Conservation (phyloP, 441 rosid genomes). For the Pelargonium myrrhifolium region DNA sequence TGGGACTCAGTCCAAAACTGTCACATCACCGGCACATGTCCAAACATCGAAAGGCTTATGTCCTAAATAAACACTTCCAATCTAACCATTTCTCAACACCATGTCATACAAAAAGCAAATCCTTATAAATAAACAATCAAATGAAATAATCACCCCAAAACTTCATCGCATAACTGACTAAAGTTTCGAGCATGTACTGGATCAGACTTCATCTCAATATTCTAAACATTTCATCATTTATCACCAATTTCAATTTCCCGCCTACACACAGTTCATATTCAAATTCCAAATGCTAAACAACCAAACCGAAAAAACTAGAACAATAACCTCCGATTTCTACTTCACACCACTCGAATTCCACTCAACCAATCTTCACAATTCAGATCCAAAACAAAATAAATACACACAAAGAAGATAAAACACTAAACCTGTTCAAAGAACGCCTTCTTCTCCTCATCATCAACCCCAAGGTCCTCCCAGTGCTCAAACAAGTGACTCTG, state of each 20-base stretch:
- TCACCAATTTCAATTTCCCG: background rate
- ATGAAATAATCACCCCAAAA: no score
- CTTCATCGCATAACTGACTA: background rate
- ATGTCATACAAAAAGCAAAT: no score
- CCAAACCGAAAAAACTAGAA: background rate
- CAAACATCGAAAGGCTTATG: no score
- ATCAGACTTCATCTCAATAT: background rate
- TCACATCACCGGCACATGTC: no score
- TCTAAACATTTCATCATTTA: background rate
- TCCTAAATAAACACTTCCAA: no score
- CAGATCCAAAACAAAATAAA: slow-evolving; percentile 1
- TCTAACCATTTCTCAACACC: no score
- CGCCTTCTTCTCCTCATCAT: slow-evolving; percentile 49
- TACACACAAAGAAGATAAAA: background rate
- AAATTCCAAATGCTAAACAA: background rate
- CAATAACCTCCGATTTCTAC: no score
- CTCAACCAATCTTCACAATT: background rate
- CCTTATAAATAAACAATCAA: no score
- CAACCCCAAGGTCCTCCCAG: slow-evolving; percentile 72
- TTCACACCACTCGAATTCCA: background rate
- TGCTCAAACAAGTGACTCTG: slow-evolving; percentile 70
- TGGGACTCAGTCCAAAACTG: no score
- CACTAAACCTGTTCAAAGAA: slow-evolving; percentile 66
- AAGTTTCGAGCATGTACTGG: background rate
- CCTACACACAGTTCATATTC: background rate